phyloP scores from a whole-genome alignment of 2,329 filamentous ascomycete species.

The Alternaria sp. region DNA sequence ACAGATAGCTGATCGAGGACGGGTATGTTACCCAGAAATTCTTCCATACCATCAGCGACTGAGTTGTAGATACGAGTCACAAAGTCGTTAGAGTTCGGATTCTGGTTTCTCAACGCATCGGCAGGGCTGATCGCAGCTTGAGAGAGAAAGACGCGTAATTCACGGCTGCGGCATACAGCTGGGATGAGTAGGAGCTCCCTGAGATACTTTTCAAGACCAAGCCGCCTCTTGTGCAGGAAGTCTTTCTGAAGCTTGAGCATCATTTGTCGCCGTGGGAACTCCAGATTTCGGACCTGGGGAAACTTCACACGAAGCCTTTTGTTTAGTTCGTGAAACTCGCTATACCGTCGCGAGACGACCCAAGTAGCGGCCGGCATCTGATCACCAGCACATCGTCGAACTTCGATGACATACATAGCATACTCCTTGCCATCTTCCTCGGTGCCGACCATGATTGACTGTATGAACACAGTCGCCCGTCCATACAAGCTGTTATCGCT shows the following conservation, averaged over 20 bases:
- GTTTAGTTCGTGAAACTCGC: constrained; percentile 95
- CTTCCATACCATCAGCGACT: constrained; percentile 96
- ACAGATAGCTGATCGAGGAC: constrained; percentile 93
- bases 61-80: constrained; percentile 96
- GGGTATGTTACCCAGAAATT: constrained; percentile 94
- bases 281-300: constrained; percentile 84
- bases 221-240: constrained; percentile 87
- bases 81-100: constrained; percentile 72
- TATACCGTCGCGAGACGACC: constrained; percentile 91
- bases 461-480: constrained; percentile 86
- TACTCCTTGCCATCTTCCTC: constrained; percentile 94
- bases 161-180: constrained; percentile 91
- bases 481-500: constrained; percentile 97
- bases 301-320: constrained; percentile 86
- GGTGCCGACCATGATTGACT: constrained; percentile 88
- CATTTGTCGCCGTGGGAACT: constrained; percentile 90
- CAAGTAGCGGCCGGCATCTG: constrained; percentile 97
- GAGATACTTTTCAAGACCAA: constrained; percentile 85
- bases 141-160: constrained; percentile 90
- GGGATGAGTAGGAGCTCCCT: constrained; percentile 80
- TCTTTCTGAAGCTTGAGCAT: constrained; percentile 97
- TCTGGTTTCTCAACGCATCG: constrained; percentile 68
- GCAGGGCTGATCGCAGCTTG: constrained; percentile 79
- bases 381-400: constrained; percentile 87
- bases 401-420: constrained; percentile 91